Conservation (phyloP, 1,284 basidiomycete genomes). For the Cerioporus squamosus region DNA sequence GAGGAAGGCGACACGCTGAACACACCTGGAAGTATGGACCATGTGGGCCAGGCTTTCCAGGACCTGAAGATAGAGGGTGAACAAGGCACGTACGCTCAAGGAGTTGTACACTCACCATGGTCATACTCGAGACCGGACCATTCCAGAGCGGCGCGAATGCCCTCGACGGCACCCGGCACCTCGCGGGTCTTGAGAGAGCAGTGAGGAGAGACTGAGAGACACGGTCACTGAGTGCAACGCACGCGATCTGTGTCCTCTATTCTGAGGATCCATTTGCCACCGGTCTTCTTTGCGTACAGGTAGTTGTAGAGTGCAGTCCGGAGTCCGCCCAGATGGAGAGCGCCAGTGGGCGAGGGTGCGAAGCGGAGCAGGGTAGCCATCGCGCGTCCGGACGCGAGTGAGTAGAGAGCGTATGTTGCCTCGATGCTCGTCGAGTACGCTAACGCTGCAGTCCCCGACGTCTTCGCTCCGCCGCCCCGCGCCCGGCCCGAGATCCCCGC, state of each 20-base stretch:
- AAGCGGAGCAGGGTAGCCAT: conserved; percentile 70
- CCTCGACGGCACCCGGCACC: conserved; percentile 85
- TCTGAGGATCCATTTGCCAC: conserved; percentile 89
- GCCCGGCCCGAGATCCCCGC: not conserved
- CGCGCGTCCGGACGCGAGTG: not conserved
- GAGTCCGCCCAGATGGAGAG: conserved; percentile 94
- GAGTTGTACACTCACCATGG: conserved; percentile 63
- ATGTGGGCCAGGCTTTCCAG: conserved; percentile 73
- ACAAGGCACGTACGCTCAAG: not conserved
- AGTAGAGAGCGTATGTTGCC: not conserved
- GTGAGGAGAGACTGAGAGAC: not conserved
- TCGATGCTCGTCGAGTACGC: no score
- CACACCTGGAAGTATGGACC: conserved; percentile 84
- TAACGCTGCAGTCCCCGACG: no score
- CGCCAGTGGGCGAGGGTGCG: conserved; percentile 96
- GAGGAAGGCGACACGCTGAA: not conserved
- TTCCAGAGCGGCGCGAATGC: conserved; percentile 74
- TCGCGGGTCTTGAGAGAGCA: conserved; percentile 61
- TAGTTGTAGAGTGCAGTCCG: conserved; percentile 96
- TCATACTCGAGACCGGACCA: conserved; percentile 97
- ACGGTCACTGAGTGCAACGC: conserved; percentile 26
- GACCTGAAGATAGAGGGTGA: conserved; percentile 54
- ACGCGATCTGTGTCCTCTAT: conserved; percentile 96
- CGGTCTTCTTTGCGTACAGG: conserved; percentile 79
- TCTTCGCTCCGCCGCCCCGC: no score